Evolutionary conservation across 169 alveolate genomes (phyloP), one percentile per base, ranked within the genome.

Genomic region (Cryptosporidium xiaoi): DNA sequence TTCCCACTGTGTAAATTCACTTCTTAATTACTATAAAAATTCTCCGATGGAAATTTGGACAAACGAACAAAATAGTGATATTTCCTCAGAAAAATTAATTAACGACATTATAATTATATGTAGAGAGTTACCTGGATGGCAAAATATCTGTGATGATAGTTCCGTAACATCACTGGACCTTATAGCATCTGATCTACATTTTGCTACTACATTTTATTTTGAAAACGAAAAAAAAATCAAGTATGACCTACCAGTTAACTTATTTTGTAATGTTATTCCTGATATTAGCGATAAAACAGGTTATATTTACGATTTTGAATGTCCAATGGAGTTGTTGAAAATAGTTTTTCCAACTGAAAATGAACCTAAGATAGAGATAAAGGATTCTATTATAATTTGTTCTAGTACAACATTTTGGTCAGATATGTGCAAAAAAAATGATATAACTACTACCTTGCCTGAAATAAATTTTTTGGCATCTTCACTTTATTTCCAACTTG

Each of bases 91-190:
- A 8, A 56, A 46, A 36, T 46, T 77, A 16, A 56, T 60, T 24
- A 56, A 77, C 8, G 53, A 77, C 51, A 27, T 60, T 36, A 77
- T 77, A 18, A n/a, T 77, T 31, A 46, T 77, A 27, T 77, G 87
- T 51, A 77, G 71, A 62, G 87, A 77, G 65, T 62, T 77, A 40
- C 77, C 69, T 1, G 87, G 50, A n/a, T 77, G 87, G 87, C 69
- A 60, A 77, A 56, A 56, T 46, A 34, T 77, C 18, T 77, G 87
- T 20, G 36, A n/a, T 13, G 67, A 69, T 48, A 50, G 27, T 29
- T 20, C 24, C 1, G 20, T 65, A 33, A 33, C 87, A 20, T n/a
- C 50, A 29, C 33, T 56, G 29, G 64, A 56, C 56, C 64, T 77
- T n/a, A 77, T 77, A 58, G 71, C 69, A 24, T 29, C 77, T 6